Conservation (phyloP, 371 early-diverging fungal genomes). For the Zopfochytrium polystomum region DNA sequence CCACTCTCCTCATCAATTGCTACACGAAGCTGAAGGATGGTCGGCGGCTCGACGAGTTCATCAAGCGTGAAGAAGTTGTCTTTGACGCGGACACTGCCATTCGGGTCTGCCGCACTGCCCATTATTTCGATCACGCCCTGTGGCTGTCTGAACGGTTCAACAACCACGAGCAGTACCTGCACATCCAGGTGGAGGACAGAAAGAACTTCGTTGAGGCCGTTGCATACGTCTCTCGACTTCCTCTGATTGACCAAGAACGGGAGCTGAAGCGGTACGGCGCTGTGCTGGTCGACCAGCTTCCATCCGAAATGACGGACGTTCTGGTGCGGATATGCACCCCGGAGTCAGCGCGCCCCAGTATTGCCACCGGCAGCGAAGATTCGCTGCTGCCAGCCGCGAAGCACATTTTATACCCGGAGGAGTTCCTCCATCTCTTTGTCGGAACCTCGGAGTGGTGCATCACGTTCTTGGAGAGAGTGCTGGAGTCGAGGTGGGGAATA, state of each 20-base stretch:
- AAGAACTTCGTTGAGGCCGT: conserved; percentile 72
- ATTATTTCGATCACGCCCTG: conserved; percentile 83
- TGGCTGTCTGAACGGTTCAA: conserved; percentile 78
- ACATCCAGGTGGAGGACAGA: conserved; percentile 82
- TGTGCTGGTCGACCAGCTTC: conserved; percentile 66
- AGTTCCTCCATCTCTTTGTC: conserved; percentile 72
- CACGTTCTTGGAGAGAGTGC: conserved; percentile 66
- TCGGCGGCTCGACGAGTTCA: conserved; percentile 75
- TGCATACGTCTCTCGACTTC: conserved; percentile 61
- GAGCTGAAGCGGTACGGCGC: conserved; percentile 75
- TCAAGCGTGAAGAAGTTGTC: conserved; percentile 58
- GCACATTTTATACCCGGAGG: conserved; percentile 13
- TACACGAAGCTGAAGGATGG: conserved; percentile 92
- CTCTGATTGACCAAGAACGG: conserved; percentile 56
- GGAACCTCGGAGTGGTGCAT: conserved; percentile 69
- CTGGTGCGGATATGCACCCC: conserved; percentile 65
- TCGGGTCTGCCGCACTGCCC: conserved; percentile 85
- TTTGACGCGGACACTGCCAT: conserved; percentile 92
- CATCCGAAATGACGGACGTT: conserved; percentile 75
- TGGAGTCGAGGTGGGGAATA: conserved; percentile 56
- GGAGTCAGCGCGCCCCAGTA: background rate
- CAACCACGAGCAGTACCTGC: conserved; percentile 78
- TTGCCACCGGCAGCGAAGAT: background rate
- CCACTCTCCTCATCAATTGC: conserved; percentile 92
- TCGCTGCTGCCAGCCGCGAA: background rate